Conservation (phyloP, 805 yeast genomes). For the Zygoascus biomembranicola region DNA sequence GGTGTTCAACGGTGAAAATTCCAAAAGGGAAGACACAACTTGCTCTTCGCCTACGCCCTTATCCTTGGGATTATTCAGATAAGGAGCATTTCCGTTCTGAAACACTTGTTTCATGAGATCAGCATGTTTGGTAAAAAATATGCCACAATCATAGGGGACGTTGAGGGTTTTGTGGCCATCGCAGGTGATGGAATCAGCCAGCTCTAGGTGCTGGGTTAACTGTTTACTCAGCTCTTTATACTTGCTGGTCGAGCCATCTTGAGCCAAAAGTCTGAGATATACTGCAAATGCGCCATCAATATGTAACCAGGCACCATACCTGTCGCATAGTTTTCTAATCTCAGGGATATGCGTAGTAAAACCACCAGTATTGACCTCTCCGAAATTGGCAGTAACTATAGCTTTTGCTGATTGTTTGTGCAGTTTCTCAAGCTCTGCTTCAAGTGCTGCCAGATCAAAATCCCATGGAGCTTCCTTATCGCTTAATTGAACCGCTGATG, state of each 20-base stretch:
- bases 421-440: background rate
- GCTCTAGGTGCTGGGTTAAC: constrained; percentile 15
- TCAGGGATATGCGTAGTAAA: constrained; percentile 11
- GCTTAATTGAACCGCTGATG: constrained; percentile 4
- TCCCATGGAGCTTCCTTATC: constrained; percentile 12
- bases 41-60: background rate
- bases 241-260: constrained; percentile 1
- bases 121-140: constrained; percentile 9
- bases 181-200: constrained; percentile 20
- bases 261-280: constrained; percentile 9
- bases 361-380: constrained; percentile 21
- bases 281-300: constrained; percentile 22
- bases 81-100: constrained; percentile 18
- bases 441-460: constrained; percentile 13
- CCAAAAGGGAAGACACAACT: background rate
- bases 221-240: constrained; percentile 5
- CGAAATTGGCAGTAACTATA: constrained; percentile 16
- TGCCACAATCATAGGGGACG: constrained; percentile 22
- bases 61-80: constrained; percentile 5
- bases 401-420: background rate
- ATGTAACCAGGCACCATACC: constrained; percentile 20
- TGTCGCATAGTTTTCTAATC: constrained; percentile 14
- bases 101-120: constrained; percentile 10
- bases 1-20: constrained; percentile 11
- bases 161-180: constrained; percentile 21